Evolutionary conservation across 768 basidiomycete species (phyloP), one percentile per base, ranked within the genome.

Genomic region (Fibroporia radiculosa): DNA sequence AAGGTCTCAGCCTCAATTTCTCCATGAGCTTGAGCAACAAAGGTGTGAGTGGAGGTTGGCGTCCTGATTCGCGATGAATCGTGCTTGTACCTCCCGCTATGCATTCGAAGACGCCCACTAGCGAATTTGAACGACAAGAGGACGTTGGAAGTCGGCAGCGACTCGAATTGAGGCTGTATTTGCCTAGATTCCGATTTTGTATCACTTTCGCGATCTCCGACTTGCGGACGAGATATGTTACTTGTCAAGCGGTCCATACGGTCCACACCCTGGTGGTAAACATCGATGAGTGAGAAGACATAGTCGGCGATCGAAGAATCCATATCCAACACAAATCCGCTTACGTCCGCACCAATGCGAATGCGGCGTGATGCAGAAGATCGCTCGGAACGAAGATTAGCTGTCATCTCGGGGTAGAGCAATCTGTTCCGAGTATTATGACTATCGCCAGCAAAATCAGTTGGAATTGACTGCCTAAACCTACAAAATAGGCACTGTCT

Each of bases 261-360:
- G 49, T 84, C 81, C 63, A 83, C 83, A 19, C 92, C 90, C 58
- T 77, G 77, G 44, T 74, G 78, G 63, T 92, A 93, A 23, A 93
- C 89, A 47, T 91, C 87, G 33, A 89, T 72, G 20, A 93, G 66
- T n/a, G 86, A 80, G 58, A 84, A 88, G 6, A 90, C 68, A 55
- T 78, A 88, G 48, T 78, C 77, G 3, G 88, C 77, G 44, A 93
- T 84, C 20, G 75, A 74, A 0, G 89, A 80, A 58, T 93, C 90
- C 19, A 95, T 66, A 55, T 93, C 87, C 45, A 93, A 68, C 38
- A 87, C 71, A 59, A 93, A 92, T 11, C 92, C 92, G 55, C 79
- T 85, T 54, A 95, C 84, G 41, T 71, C 75, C 1, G 85, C 85
- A 22, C 67, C 66, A 44, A 88, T 65, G 66, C 75, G 77, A 19